Conservation (phyloP, 768 basidiomycete genomes). For the Zangia roseola region DNA sequence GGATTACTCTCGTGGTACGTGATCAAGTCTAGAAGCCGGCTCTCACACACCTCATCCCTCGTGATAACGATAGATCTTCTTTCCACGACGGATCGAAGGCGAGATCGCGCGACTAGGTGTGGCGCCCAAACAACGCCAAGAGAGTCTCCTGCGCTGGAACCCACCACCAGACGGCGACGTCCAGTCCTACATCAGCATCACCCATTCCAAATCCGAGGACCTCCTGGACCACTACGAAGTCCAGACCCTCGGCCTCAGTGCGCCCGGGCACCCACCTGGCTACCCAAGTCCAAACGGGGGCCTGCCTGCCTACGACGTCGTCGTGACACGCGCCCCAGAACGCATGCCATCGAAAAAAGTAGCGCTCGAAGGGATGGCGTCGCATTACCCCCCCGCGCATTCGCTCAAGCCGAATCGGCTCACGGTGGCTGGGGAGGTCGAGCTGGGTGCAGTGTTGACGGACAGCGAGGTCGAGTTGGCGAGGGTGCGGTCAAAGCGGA, state of each 20-base stretch:
- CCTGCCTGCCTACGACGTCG: constrained; percentile 32
- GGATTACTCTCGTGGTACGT: constrained; percentile 68
- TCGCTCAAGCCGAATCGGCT: constrained; percentile 24
- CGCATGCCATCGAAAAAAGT: constrained; percentile 20
- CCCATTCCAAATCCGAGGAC: constrained; percentile 2
- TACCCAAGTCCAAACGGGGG: not conserved
- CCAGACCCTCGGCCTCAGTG: no score
- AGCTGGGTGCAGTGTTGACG: constrained; percentile 15
- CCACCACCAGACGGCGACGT: not conserved
- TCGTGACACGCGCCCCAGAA: constrained; percentile 10
- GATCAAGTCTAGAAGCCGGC: constrained; percentile 1
- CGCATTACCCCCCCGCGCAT: no score
- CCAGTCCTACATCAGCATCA: constrained; percentile 15
- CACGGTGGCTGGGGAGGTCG: constrained; percentile 21
- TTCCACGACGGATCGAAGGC: constrained; percentile 71
- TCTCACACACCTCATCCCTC: no score
- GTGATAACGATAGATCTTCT: constrained; percentile 62
- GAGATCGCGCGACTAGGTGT: constrained; percentile 52
- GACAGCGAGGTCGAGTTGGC: constrained; percentile 46
- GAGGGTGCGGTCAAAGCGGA: constrained; percentile 36
- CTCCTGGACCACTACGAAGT: not conserved
- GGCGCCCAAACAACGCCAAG: constrained; percentile 12
- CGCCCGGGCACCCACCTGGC: no score
- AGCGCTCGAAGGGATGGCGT: constrained; percentile 30
- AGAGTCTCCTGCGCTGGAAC: constrained; percentile 9